Evolutionary conservation across 2,329 filamentous ascomycete genomes (phyloP), one percentile per base, ranked within the genome.

Genomic region (Fusarium aywerte): DNA sequence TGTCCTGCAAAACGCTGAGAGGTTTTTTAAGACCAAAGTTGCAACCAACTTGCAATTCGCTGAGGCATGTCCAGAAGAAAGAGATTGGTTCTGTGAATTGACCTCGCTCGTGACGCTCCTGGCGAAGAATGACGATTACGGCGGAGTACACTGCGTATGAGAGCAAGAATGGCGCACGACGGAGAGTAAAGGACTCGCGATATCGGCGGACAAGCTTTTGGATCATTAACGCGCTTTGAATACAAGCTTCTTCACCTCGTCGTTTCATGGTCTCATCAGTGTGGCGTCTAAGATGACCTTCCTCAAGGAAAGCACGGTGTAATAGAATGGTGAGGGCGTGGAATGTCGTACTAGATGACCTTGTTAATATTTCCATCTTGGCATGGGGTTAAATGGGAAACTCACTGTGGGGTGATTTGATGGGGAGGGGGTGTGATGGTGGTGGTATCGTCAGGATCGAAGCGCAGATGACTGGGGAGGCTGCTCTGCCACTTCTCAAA

Each of bases 271-370:
- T 47, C 25, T 72, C 68, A 35, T 75, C 69, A 4, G 74, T 71
- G 25, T 75, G 71, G n/a, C 67, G 65, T 13, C 72, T 63, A 5
- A 76, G 72, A 32, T 76, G 74, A 32, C 75, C 75, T 27, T 75
- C 70, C 27, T 76, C 76, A 1, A 82, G 75, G 63, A 83, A 82
- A 2, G 81, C 80, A 2, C 81, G 78, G 56, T 83, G 80, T 11
- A 83, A 75, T 1, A 83, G 73, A 43, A 83, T 82, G 11, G 77
- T 75, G 13, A 83, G 74, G 6, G 80, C 77, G 59, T 82, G 73
- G 62, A 80, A 83, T 9, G 74, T 77, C 16, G 75, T 75, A 31
- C 74, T 68, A 42, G 15, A 29, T 2, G 44, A 20, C 35, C 20
- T 52, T 42, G 31, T 70, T 39, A 72, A 65, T 15, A 50, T 57